Base-by-base conservation (phyloP, 164 flowering plant species). In the Cinnamomum chago region DNA sequence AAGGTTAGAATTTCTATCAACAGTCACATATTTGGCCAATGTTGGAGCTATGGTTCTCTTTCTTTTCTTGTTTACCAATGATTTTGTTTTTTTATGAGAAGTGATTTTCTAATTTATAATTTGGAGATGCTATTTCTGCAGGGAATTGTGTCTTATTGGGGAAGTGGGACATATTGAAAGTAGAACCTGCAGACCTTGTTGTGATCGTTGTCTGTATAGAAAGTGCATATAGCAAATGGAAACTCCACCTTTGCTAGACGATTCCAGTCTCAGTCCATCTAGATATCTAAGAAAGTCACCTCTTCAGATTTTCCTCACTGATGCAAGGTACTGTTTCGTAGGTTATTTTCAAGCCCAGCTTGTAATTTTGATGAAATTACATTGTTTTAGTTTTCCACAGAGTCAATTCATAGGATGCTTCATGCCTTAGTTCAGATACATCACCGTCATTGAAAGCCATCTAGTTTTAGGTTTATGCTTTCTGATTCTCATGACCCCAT, bases 241-340 rank as follows among this genome's bases (percentile, higher is more conserved):
- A 15, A 20, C 18, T 24, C 35, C 35, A 11, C 28, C 12, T 30
- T 77, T 84, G 87, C 75, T 75, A 12, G 82, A 76, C 27, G 82
- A 80, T 78, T 77, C 65, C 74, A 76, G 72, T 70, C 6, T 71
- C 40, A 64, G 62, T 70, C 51, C 76, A 20, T 20, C 79, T 2
- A 47, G 17, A 35, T 47, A 47, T 3, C 78, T 50, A 73, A 79
- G 40, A 70, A 82, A 76, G 76, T 74, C 52, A 17, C 84, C 86
- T 1, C 51, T 81, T 10, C 70, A 33, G 33, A 78, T 84, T 76
- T 82, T 86, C 75, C 81, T 84, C 72, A 85, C 77, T 71, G 79
- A 86, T 84, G 77, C 76, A 71, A 88, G 88, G 91, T 86, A 81
- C 18, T 5, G 15, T 58, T 70, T 71, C 55, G 27, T n/a, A 9